Conservation (phyloP, 1,284 basidiomycete species). For the Mixia osmundae region DNA sequence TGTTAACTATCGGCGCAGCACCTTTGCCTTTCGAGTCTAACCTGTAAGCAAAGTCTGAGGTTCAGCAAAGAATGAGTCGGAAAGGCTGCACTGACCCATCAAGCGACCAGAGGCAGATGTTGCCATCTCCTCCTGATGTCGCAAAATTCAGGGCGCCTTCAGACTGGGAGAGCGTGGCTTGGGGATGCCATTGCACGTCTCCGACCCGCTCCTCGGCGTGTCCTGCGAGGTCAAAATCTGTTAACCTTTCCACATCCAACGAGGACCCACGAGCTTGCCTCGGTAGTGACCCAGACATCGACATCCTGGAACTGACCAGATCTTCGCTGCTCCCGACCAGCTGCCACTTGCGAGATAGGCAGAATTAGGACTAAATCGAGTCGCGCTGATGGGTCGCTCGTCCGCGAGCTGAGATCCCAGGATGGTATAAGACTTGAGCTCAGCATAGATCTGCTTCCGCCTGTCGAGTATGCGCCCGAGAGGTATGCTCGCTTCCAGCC, state of each 20-base stretch:
- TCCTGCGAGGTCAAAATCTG: constrained; percentile 8
- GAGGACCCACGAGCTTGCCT: too few species aligned
- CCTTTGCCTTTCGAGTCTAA: constrained; percentile 3
- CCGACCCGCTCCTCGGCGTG: constrained; percentile 61
- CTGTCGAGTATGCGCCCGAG: constrained; percentile 72
- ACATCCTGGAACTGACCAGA: constrained; percentile 74
- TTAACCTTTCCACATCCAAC: too few species aligned
- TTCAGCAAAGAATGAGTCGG: background rate
- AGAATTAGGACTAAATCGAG: constrained; percentile 82
- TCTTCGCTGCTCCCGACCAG: constrained; percentile 82
- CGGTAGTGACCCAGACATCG: constrained; percentile 9
- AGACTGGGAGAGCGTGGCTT: constrained; percentile 57
- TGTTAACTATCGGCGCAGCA: constrained; percentile 3
- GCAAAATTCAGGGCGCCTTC: constrained; percentile 54
- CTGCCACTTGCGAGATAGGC: constrained; percentile 69
- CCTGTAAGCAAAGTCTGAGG: background rate
- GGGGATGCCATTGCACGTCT: constrained; percentile 92
- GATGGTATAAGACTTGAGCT: constrained; percentile 77
- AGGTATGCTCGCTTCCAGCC: constrained; percentile 63
- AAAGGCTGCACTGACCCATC: constrained; percentile 32
- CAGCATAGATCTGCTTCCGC: constrained; percentile 63
- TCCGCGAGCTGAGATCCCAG: constrained; percentile 95
- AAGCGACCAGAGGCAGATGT: constrained; percentile 70
- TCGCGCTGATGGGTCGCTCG: constrained; percentile 75
- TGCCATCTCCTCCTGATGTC: constrained; percentile 70